phyloP scores from a whole-genome alignment of 768 basidiomycete species.

The Kwoniella heveanensis region DNA sequence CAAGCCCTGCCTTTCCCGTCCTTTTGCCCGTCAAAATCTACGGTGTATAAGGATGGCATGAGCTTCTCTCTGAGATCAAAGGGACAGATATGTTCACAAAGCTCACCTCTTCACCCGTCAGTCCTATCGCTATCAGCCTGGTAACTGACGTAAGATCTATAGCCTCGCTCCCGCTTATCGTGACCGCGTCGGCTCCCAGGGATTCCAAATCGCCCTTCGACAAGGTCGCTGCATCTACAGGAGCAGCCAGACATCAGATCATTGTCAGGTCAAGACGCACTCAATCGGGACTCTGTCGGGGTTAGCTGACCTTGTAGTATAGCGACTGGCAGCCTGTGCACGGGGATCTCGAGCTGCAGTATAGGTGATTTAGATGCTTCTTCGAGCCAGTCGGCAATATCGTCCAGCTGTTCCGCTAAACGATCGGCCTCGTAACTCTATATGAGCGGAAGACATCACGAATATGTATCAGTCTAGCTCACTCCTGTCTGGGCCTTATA shows the following conservation, averaged over 20 bases:
- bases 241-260: slow-evolving; percentile 9
- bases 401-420: slow-evolving; percentile 42
- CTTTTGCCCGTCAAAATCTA: slow-evolving; percentile 18
- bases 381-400: slow-evolving; percentile 46
- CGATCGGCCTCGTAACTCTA: slow-evolving; percentile 32
- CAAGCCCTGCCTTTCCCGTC: slow-evolving; percentile 32
- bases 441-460: too few relatives aligned
- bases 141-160: slow-evolving; percentile 28
- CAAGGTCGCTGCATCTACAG: slow-evolving; percentile 29
- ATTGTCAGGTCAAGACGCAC: background rate
- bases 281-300: too few relatives aligned
- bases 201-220: slow-evolving; percentile 21
- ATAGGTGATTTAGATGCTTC: slow-evolving; percentile 24
- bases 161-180: slow-evolving; percentile 31
- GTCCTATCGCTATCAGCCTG: slow-evolving; percentile 29
- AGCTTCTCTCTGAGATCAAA: too few relatives aligned
- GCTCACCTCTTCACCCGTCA: slow-evolving; percentile 36
- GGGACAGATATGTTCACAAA: too few relatives aligned
- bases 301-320: slow-evolving; percentile 42
- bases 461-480: too few relatives aligned
- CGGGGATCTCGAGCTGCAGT: slow-evolving; percentile 16
- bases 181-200: background rate
- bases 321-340: slow-evolving; percentile 34
- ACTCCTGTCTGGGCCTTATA: too few relatives aligned
- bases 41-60: too few relatives aligned